phyloP scores from a whole-genome alignment of 768 basidiomycete species.

The Tulasnella sp. region DNA sequence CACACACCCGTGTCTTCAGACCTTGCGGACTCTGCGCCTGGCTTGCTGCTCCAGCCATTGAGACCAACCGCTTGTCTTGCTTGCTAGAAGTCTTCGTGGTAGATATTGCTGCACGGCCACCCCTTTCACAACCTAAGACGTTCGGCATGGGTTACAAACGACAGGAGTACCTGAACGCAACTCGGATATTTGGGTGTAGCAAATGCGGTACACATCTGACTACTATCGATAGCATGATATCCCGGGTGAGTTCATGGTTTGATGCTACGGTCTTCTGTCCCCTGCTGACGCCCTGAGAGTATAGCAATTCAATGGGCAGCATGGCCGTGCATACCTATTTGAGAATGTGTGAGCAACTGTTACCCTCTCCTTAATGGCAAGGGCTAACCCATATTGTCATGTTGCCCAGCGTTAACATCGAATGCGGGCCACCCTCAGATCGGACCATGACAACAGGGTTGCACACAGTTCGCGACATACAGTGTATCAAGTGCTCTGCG shows the following conservation, averaged over 20 bases:
- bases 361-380: background rate
- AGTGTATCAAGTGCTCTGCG: slow-evolving; percentile 79
- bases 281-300: background rate
- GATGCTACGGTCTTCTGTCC: background rate
- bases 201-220: slow-evolving; percentile 83
- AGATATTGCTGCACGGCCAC: too few species aligned
- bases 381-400: slow-evolving; percentile 15
- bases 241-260: slow-evolving; percentile 46
- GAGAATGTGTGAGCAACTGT: slow-evolving; percentile 70
- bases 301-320: slow-evolving; percentile 94
- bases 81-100: too few species aligned
- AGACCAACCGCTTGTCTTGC: too few species aligned
- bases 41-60: too few species aligned
- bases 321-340: slow-evolving; percentile 90
- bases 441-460: slow-evolving; percentile 94
- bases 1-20: too few species aligned
- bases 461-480: slow-evolving; percentile 93
- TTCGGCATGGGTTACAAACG: slow-evolving; percentile 79
- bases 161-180: slow-evolving; percentile 74
- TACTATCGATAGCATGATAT: slow-evolving; percentile 86
- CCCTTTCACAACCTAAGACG: too few species aligned
- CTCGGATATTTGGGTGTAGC: slow-evolving; percentile 80
- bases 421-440: slow-evolving; percentile 82
- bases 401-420: slow-evolving; percentile 68
- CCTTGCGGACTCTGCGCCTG: too few species aligned